A percentile compares a stretch with the other conserved stretches of the same genome.
Evolutionary conservation across 345 rosid genomes (phyloP).

Genomic region (Linum tenue): DNA sequence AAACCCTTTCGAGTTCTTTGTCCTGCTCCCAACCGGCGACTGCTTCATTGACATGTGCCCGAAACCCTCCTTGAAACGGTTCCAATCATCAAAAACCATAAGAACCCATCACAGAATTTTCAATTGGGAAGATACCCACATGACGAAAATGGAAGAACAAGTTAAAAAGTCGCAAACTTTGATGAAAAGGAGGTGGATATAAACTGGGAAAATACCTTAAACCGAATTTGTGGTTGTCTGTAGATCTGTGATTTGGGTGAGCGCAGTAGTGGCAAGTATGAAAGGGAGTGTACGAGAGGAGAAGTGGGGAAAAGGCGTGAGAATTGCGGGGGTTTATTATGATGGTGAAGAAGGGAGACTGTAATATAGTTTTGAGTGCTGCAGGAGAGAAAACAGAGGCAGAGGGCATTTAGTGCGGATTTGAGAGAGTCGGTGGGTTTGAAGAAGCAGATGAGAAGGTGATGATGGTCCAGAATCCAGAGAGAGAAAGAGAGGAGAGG

Average conservation of each 20-base stretch:
- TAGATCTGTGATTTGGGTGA: too few species aligned
- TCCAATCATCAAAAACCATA: not conserved
- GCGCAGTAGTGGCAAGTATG: too few species aligned
- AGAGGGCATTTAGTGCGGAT: not conserved
- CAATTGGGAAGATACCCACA: too few species aligned
- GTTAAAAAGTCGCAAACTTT: too few species aligned
- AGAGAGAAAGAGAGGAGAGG: not conserved
- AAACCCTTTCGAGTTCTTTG: conserved; percentile 44
- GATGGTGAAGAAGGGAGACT: not conserved
- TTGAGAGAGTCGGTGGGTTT: not conserved
- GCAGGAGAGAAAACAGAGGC: not conserved
- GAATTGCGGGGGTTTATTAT: too few species aligned
- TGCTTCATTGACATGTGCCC: conserved; percentile 22
- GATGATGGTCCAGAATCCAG: not conserved
- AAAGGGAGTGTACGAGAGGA: too few species aligned
- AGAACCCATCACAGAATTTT: not conserved
- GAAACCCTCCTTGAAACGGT: not conserved
- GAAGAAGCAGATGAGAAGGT: not conserved
- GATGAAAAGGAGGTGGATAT: not conserved
- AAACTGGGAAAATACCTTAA: too few species aligned
- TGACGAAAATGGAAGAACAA: too few species aligned
- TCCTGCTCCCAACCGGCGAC: conserved; percentile 26
- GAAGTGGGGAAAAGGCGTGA: too few species aligned
- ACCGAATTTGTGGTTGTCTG: too few species aligned
- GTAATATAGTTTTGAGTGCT: not conserved